phyloP scores from a whole-genome alignment of 2,329 filamentous ascomycete species.

The Verticillium longisporum region DNA sequence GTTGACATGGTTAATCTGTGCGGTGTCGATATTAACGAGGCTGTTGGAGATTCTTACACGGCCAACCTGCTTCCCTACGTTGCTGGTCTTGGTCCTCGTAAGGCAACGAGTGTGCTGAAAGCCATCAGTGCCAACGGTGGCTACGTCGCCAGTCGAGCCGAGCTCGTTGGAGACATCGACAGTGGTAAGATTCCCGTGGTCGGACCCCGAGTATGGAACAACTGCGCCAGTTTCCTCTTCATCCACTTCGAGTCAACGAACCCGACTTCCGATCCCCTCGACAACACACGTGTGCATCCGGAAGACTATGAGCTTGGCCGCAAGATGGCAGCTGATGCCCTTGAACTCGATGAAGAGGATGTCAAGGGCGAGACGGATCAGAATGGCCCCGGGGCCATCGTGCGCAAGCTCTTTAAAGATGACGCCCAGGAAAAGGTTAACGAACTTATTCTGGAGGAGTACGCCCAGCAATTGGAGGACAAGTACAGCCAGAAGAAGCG shows the following conservation, averaged over 20 bases:
- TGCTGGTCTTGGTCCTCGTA: conserved; percentile 84
- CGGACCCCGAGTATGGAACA: conserved; percentile 87
- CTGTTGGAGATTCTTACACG: conserved; percentile 71
- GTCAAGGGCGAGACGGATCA: conserved; percentile 92
- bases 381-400: conserved; percentile 81
- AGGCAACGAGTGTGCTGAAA: conserved; percentile 67
- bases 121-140: conserved; percentile 90
- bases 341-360: conserved; percentile 96
- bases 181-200: conserved; percentile 72
- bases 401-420: conserved; percentile 90
- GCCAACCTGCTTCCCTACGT: conserved; percentile 87
- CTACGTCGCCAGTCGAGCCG: conserved; percentile 73
- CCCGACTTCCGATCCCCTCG: conserved; percentile 79
- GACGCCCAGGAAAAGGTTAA: conserved; percentile 93
- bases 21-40: conserved; percentile 92
- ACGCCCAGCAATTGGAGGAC: conserved; percentile 87
- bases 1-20: conserved; percentile 98
- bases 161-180: conserved; percentile 83
- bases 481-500: conserved; percentile 94
- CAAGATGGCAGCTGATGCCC: conserved; percentile 96
- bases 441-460: conserved; percentile 92
- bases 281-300: conserved; percentile 94
- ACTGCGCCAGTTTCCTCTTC: conserved; percentile 91
- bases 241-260: conserved; percentile 83
- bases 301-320: conserved; percentile 97